Base-by-base conservation (phyloP, 2,329 filamentous ascomycete genomes). In the Talaromyces atroroseus region DNA sequence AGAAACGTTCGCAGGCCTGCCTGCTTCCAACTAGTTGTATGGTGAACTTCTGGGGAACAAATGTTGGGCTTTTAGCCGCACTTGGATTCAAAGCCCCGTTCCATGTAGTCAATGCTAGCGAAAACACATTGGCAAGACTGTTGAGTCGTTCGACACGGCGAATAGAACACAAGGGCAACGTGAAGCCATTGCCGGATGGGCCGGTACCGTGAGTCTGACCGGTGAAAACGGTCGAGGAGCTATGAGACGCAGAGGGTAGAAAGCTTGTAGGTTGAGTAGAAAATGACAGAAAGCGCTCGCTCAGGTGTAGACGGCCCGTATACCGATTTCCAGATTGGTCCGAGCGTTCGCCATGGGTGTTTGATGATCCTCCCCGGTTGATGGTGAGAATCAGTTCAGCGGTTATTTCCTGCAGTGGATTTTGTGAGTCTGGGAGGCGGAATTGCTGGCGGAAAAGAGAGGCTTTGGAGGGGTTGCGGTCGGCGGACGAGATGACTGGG, bases 361-460 rank as follows among this genome's bases (percentile, higher is more conserved):
- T 52, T 18, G 48, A 45, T n/a, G 47, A 18, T 59, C 68, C 56
- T 2, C 66, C 57, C 10, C 61, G 61, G 2, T 67, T 65, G 60
- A 83, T 85, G 55, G 87, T 86, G 58, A 99, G 89, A 56, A 91
- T 95, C 59, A 99, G 84, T 78, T 99, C 94, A 68, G 94, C 92
- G 59, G 89, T 91, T 75, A 99, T 96, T 78, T 99, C 94, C 76
- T 95, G 91, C 57, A 97, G 82, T 56, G 94, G 94, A 61, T 89
- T 92, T 75, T 99, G 92, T 40, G 90, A 88, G 68, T 90, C 85
- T 47, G 94, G 94, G 34, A 99, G 87, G 63, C 94, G 90, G 78
- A 99, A 99, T 75, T 99, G 94, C 72, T 88, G 87, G 76, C 94
- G 91, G 78, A 97, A 99, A 58, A 97, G 84, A 52, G 88, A 87